Evolutionary conservation across 2,329 filamentous ascomycete genomes (phyloP).

Genomic region (Aspergillus sp.): DNA sequence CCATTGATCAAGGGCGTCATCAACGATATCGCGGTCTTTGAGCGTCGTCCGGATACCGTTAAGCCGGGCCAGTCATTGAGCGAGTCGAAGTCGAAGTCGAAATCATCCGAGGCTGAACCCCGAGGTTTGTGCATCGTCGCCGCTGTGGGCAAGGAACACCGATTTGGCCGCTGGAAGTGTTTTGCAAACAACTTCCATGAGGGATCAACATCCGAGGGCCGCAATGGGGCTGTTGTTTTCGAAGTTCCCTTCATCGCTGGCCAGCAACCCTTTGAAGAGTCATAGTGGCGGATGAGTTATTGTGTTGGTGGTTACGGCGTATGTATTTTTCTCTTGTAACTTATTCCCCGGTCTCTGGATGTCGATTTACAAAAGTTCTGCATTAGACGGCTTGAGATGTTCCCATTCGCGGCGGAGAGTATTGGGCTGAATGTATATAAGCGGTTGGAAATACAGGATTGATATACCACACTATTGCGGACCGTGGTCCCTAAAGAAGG

Average conservation of each 20-base stretch:
- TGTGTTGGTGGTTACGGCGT: constrained; percentile 4
- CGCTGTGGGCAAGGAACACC: constrained; percentile 83
- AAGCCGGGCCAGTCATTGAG: constrained; percentile 21
- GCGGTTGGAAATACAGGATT: not conserved
- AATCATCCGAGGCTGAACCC: constrained; percentile 41
- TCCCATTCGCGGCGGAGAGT: not conserved
- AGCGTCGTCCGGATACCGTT: constrained; percentile 58
- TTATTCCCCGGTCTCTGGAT: constrained; percentile 13
- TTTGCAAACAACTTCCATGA: constrained; percentile 39
- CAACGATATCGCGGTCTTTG: constrained; percentile 85
- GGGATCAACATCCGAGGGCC: constrained; percentile 48
- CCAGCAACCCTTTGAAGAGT: constrained; percentile 2
- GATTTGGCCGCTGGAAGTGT: constrained; percentile 76
- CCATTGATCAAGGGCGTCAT: constrained; percentile 69
- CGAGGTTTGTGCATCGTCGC: constrained; percentile 76
- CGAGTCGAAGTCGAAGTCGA: constrained; percentile 21
- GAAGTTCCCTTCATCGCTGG: constrained; percentile 61
- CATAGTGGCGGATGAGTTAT: not conserved
- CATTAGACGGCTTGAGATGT: constrained; percentile 5
- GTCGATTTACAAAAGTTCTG: constrained; percentile 9
- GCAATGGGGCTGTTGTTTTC: constrained; percentile 85
- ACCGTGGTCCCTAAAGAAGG: too few species aligned
- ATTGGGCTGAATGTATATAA: constrained; percentile 4
- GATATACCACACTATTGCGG: not conserved
- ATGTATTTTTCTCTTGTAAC: constrained; percentile 8